Base-by-base conservation (phyloP, 2,329 filamentous ascomycete genomes). In the Gnomoniopsis sp. region DNA sequence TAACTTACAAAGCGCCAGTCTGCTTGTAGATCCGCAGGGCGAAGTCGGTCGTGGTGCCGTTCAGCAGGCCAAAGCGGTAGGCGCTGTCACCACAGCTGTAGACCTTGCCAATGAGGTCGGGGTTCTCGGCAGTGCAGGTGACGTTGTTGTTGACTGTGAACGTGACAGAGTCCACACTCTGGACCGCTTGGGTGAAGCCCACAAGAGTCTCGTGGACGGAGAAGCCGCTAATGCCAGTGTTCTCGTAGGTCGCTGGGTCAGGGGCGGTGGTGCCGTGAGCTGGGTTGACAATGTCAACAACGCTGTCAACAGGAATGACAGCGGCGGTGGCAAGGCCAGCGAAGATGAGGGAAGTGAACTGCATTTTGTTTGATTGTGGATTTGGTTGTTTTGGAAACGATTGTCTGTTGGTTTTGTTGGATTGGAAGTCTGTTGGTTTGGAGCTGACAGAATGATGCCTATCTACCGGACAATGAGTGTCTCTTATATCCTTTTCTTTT, bases 51-150 rank as follows among this genome's bases (percentile, higher is more conserved):
- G 19, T 46, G 26, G 52, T 54, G 38, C 52, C 52, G 17, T 54
- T 46, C 15, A 54, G 14, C 41, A 54, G 52, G 11, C 52, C 41
- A 17, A 54, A 54, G 52, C 38, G 30, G 52, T 54, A 54, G n/a
- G 23, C 19, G 26, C 38, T 47, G 23, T 43, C 36, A 17, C 52
- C 52, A 11, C 52, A 54, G 52, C 17, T 12, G 41, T 44, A 54
- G 15, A 54, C 26, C 15, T 21, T 46, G 41, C 52, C 52, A 23
- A 26, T 26, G 41, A 23, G 17, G 23, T 41, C 52, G 6, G 52
- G 52, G 36, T 44, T 46, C 22, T 54, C 14, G 41, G 38, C 38
- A 4, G 15, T 47, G 41, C 52, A 54, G 26, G 38, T 54, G 41
- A 47, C 19, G 41, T 54, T 54, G 52, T 43, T 19, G 26, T 54